These are phyloP conservation scores for Scedosporium boydii DNA, from an alignment of 2,329 filamentous ascomycete genomes.

Conservation along the genomic window DNA sequence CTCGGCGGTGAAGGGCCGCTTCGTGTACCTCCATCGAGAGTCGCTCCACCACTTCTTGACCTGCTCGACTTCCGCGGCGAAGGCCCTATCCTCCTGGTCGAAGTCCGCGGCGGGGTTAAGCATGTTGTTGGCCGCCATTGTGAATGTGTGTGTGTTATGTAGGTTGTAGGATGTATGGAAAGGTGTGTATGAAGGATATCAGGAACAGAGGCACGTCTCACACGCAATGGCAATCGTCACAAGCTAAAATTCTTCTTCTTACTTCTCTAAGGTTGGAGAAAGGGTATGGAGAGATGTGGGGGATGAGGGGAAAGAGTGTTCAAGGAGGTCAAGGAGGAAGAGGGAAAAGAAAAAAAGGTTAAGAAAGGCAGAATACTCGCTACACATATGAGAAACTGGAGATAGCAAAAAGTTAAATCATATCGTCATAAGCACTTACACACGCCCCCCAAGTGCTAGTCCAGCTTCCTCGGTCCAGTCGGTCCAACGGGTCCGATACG, in stretches of 20 bases:
- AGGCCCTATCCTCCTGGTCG: slow-evolving; percentile 54
- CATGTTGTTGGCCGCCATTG: slow-evolving; percentile 56
- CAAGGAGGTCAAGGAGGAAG: neutral
- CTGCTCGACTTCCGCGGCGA: slow-evolving; percentile 73
- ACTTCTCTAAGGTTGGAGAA: neutral
- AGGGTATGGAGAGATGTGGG: slow-evolving; percentile 6
- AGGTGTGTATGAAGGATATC: neutral
- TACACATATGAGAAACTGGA: neutral
- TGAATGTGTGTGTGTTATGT: neutral
- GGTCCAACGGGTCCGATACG: neutral
- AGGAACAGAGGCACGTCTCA: neutral
- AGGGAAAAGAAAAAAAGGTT: neutral
- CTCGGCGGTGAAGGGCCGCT: slow-evolving; percentile 87
- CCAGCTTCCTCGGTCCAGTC: slow-evolving; percentile 1
- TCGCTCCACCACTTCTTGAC: slow-evolving; percentile 94
- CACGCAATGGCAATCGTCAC: neutral
- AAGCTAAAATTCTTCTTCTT: neutral
- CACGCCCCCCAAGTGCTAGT: neutral
- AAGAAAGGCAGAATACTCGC: neutral
- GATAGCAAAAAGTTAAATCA: neutral
- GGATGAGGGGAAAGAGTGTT: neutral
- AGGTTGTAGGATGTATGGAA: neutral
- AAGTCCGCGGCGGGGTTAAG: slow-evolving; percentile 45
- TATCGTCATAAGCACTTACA: neutral
- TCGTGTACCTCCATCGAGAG: slow-evolving; percentile 85